These are phyloP conservation scores for Vicia sativa DNA, from an alignment of 306 rosid species.

Conservation along the genomic window DNA sequence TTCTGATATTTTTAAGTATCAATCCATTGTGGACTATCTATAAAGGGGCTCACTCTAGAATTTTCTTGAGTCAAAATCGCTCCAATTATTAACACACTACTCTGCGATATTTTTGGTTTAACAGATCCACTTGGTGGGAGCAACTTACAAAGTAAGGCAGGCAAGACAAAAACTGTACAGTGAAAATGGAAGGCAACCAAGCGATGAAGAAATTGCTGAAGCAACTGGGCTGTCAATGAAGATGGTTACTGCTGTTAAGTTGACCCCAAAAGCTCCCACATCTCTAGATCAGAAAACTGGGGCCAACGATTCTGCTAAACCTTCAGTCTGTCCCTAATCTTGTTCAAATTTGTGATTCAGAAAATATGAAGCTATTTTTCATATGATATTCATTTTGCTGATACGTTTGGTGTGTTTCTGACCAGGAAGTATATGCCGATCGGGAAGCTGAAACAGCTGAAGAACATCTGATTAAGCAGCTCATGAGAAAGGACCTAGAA, in stretches of 20 bases:
- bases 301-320: conserved; percentile 85
- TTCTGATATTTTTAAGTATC: background rate
- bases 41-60: background rate
- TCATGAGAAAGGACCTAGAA: conserved; percentile 85
- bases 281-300: conserved; percentile 91
- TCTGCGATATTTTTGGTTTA: conserved; percentile 38
- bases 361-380: background rate
- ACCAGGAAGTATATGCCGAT: conserved; percentile 75
- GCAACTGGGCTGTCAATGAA: conserved; percentile 92
- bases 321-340: conserved; percentile 66
- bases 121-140: conserved; percentile 98
- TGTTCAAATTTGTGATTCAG: conserved; percentile 25
- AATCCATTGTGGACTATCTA: background rate
- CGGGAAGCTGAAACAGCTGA: conserved; percentile 79
- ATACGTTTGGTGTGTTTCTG: conserved; percentile 21
- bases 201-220: conserved; percentile 80
- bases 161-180: conserved; percentile 77
- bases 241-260: conserved; percentile 75
- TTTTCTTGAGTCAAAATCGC: conserved; percentile 9
- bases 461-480: conserved; percentile 66
- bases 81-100: conserved; percentile 25
- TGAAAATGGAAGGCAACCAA: conserved; percentile 81
- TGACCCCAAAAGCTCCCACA: conserved; percentile 94
- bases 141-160: conserved; percentile 84
- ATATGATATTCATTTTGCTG: conserved; percentile 38